phyloP scores from a whole-genome alignment of 805 yeast genomes.

The Zygotorulaspora sp. region DNA sequence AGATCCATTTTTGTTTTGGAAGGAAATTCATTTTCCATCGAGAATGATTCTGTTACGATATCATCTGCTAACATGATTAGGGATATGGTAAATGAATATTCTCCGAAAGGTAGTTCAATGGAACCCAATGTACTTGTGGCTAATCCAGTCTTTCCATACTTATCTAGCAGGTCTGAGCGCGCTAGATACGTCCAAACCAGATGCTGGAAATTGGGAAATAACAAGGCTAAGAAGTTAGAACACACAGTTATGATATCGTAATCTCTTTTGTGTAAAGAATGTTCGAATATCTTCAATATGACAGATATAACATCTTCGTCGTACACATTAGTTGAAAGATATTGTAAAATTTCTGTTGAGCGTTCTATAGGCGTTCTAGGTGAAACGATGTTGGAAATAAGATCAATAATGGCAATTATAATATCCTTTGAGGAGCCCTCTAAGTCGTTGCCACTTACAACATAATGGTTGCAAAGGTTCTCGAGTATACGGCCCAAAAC shows the following conservation, averaged over 20 bases:
- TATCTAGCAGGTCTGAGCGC: conserved; percentile 60
- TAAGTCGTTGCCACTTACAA: conserved; percentile 33
- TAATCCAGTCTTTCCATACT: conserved; percentile 60
- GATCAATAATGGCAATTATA: conserved; percentile 46
- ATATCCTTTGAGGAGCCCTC: conserved; percentile 36
- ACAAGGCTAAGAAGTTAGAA: conserved; percentile 46
- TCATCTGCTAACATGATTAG: conserved; percentile 52
- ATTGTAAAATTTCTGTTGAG: conserved; percentile 39
- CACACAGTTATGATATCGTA: conserved; percentile 43
- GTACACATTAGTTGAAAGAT: conserved; percentile 41
- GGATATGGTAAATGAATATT: conserved; percentile 58
- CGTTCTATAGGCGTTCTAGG: conserved; percentile 37
- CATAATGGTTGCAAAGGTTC: conserved; percentile 40
- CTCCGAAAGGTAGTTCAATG: conserved; percentile 65
- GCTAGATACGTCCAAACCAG: conserved; percentile 77
- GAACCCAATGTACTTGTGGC: conserved; percentile 61
- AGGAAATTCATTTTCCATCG: conserved; percentile 37
- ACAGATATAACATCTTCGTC: conserved; percentile 60
- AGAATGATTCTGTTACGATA: conserved; percentile 49
- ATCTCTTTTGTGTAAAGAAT: conserved; percentile 54
- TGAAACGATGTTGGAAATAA: conserved; percentile 46
- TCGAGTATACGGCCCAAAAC: conserved; percentile 73
- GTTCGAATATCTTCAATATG: conserved; percentile 62
- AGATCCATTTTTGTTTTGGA: conserved; percentile 48
- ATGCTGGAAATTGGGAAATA: conserved; percentile 48